Percentiles rank a stretch among this genome's conserved stretches.
phyloP scores from a whole-genome alignment of 371 early-diverging fungal species.

The Umbelopsis sp. region DNA sequence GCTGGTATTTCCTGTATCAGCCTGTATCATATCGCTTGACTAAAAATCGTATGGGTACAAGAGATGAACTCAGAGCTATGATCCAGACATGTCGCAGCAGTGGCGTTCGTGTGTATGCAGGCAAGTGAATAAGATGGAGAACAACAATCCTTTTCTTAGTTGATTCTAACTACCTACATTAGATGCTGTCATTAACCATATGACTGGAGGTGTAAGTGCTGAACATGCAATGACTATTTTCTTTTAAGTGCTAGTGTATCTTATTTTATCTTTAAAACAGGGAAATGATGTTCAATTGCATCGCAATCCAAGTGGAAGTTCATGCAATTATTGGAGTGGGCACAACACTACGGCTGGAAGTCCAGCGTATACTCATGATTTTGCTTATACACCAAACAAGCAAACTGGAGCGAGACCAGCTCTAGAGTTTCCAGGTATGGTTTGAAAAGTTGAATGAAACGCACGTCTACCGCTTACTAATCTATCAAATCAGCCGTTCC shows the following conservation, averaged over 20 bases:
- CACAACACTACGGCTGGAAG: conserved; percentile 4
- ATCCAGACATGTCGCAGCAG: not conserved
- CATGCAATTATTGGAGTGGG: not conserved
- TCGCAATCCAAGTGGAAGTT: not conserved
- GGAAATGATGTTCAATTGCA: conserved; percentile 8
- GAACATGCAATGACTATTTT: not conserved
- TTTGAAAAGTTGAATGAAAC: not conserved
- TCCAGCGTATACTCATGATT: conserved; percentile 3
- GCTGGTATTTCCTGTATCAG: conserved; percentile 7
- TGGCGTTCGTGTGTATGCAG: conserved; percentile 1
- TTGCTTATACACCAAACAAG: conserved; percentile 2
- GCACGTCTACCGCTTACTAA: not conserved
- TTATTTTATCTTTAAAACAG: not conserved
- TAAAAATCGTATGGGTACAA: conserved; percentile 2
- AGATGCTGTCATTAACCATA: conserved; percentile 9
- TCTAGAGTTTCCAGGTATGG: not conserved
- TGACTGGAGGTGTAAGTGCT: conserved; percentile 1
- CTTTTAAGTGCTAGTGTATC: too few species aligned
- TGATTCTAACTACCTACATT: not conserved
- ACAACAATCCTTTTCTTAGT: not conserved
- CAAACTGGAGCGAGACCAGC: conserved; percentile 5
- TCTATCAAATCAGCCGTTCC: not conserved
- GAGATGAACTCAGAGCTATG: conserved; percentile 1
- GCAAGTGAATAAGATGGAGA: not conserved
- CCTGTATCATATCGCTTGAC: conserved; percentile 1